phyloP scores from a whole-genome alignment of 345 rosid genomes.

The Anastatica hierochuntica region DNA sequence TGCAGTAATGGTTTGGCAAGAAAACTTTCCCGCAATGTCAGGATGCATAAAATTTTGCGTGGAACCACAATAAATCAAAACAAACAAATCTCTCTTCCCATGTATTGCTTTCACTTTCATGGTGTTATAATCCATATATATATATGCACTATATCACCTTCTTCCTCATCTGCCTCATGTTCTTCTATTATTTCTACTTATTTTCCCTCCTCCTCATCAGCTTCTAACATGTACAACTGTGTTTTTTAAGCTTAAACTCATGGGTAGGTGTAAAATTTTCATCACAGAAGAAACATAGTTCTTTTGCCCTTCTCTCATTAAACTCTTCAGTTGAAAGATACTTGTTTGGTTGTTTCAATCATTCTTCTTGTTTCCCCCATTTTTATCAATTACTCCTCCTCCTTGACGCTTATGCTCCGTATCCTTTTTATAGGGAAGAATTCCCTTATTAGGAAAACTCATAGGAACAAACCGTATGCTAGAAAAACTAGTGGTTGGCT shows the following conservation, averaged over 20 bases:
- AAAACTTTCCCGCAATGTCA: background rate
- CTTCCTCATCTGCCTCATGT: background rate
- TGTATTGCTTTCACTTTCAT: background rate
- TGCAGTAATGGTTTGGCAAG: rapidly evolving
- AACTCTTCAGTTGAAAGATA: background rate
- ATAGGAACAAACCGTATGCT: too few species aligned
- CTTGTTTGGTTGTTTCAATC: too few species aligned
- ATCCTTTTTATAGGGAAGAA: too few species aligned
- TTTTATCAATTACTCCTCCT: too few species aligned
- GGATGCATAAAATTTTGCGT: background rate
- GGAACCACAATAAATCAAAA: background rate
- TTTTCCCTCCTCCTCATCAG: background rate
- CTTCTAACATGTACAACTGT: background rate
- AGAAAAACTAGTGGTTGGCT: too few species aligned
- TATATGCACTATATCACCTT: background rate
- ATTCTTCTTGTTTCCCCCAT: too few species aligned
- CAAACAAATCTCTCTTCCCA: background rate
- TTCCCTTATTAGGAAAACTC: too few species aligned
- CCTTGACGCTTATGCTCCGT: too few species aligned
- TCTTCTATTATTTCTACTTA: too few species aligned
- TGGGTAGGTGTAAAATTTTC: background rate
- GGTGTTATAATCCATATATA: background rate
- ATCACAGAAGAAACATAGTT: background rate
- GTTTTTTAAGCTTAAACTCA: background rate
- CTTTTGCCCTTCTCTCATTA: background rate